Evolutionary conservation across 2,329 filamentous ascomycete genomes (phyloP), one percentile per base, ranked within the genome.

Genomic region (Colletotrichum echinochloae): DNA sequence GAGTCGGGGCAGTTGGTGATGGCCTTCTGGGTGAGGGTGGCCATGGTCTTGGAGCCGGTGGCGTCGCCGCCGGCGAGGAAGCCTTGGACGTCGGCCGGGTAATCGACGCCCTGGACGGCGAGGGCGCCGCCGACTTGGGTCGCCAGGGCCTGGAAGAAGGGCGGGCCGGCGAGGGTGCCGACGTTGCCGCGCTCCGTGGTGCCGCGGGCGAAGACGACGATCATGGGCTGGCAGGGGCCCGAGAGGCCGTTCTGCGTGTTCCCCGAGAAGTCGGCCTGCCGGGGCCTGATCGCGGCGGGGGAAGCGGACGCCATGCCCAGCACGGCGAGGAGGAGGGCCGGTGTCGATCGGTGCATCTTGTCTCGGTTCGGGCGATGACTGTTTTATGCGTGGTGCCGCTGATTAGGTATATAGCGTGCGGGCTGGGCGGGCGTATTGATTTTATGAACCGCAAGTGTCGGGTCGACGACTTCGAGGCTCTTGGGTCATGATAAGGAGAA

Each of bases 121-220:
- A 88, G 75, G 64, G 83, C 82, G 49, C 77, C 78, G 23, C 83
- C 84, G 67, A 87, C 77, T 60, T 77, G 75, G 5, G 74, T 56
- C 11, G 79, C 79, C 1, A 89, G 75, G 2, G 83, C 81, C 46
- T 82, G 77, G 70, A 86, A 85, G 73, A 89, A 84, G 1, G 84
- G 82, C 2, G 86, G 86, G 0, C 87, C 87, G 2, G 83, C 80
- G 7, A 83, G 71, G 30, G 74, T 75, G 28, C 87, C 87, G 60
- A 89, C 84, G 73, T 87, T 88, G 49, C 86, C 86, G 1, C 72
- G 44, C 77, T 89, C 86, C 7, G 82, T 83, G 5, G 87, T 88
- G 11, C 87, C 87, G 23, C 87, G 83, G n/a, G 87, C 87, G 73
- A 86, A 89, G 74, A 89, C 84, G 61, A 89, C 77, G 9, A 86